Evolutionary conservation across 176 grass and related monocot genomes (phyloP), one percentile per base, ranked within the genome.

Genomic region (Oryza punctata): DNA sequence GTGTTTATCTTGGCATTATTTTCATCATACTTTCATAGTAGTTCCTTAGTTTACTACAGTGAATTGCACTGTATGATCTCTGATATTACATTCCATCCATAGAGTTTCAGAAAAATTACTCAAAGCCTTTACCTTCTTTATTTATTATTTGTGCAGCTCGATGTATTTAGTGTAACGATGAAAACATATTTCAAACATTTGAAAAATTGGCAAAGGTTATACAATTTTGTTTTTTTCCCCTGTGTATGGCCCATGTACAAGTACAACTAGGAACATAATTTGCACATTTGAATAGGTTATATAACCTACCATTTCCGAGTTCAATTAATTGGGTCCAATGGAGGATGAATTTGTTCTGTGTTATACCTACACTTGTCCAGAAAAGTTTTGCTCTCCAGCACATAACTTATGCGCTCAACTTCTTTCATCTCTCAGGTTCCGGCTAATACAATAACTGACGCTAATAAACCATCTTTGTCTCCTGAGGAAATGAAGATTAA

Each of bases 401-500:
- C 30, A 54, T 65, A 67, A 38, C 10, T 10, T 67, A 47, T 81
- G 25, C 8, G 12, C 79, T 77, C 87, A 73, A 32, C 16, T 67
- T 79, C 10, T 45, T 89, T 86, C 7, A 28, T 33, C 15, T 80
- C 12, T 87, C 75, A 93, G 93, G 85, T 95, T 60, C 85, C 82
- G 12, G 82, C 74, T 33, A 90, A 72, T 61, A 44, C 81, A 54
- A 90, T 86, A 84, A 38, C 25, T 3, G 93, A 92, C 65, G 82
- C 65, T 70, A 82, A 82, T 40, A 96, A 92, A 65, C 87, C 89
- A 8, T 86, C 46, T 85, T 26, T 99, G 65, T 94, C 97, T 41
- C 89, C 91, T 35, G 93, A 99, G 79, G 97, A 99, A 92, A 77
- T 90, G 80, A 99, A 92, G 91, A 65, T 92, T 67, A 99, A 94